Conservation (phyloP, 108 stramenopile species). For the Conticribra weissflogii region DNA sequence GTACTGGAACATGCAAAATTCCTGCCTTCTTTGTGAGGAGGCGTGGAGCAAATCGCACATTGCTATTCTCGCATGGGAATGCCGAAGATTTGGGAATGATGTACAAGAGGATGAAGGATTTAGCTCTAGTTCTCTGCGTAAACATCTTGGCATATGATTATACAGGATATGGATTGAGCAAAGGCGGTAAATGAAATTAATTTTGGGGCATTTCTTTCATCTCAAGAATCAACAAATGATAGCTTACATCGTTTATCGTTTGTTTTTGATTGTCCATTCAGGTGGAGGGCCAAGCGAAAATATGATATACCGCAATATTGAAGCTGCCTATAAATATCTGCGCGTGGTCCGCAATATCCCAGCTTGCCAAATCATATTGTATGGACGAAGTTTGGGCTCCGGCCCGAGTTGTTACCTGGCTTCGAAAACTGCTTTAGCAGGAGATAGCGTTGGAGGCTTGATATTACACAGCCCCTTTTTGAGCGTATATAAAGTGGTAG, state of each 20-base stretch:
- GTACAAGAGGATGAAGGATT: constrained; percentile 54
- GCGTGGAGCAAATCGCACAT: constrained; percentile 48
- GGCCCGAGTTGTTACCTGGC: constrained; percentile 79
- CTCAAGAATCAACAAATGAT: too few relatives aligned
- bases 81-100: constrained; percentile 79
- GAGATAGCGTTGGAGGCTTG: constrained; percentile 63
- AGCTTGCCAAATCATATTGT: constrained; percentile 49
- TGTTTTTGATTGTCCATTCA: neutral
- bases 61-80: constrained; percentile 77
- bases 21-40: constrained; percentile 57
- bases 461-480: constrained; percentile 67
- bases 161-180: constrained; percentile 72
- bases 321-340: constrained; percentile 47
- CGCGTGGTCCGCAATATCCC: constrained; percentile 28
- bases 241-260: neutral
- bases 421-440: constrained; percentile 54
- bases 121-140: constrained; percentile 53
- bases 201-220: too few relatives aligned
- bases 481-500: constrained; percentile 52
- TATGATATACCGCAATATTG: constrained; percentile 57
- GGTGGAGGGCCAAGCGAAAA: constrained; percentile 31
- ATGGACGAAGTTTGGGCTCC: constrained; percentile 66
- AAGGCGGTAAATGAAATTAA: neutral
- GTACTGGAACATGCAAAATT: constrained; percentile 19
- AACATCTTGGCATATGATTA: constrained; percentile 88